Percentiles rank a stretch among this genome's conserved stretches.
These are phyloP conservation scores for Coniochaeta hoffmannii DNA, from an alignment of 2,329 filamentous ascomycete species.

Conservation along the genomic window DNA sequence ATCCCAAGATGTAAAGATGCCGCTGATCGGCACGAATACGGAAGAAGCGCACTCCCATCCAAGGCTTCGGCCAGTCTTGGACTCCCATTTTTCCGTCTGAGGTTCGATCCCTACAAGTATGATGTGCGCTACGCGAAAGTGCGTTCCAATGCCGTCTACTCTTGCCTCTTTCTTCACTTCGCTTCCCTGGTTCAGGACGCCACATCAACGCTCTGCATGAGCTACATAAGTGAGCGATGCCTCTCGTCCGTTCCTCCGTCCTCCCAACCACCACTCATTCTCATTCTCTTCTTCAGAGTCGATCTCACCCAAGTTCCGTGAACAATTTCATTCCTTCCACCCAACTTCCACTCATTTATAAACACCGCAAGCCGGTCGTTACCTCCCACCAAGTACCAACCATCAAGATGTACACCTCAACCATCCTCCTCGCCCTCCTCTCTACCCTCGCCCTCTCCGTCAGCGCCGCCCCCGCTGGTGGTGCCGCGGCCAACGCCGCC, in stretches of 20 bases:
- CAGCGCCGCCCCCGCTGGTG: too few species aligned
- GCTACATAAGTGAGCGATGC: background rate
- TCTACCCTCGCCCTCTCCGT: constrained; percentile 15
- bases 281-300: constrained; percentile 13
- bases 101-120: background rate
- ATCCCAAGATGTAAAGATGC: background rate
- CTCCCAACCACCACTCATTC: background rate
- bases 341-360: constrained; percentile 1
- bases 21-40: background rate
- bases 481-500: constrained; percentile 7
- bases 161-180: background rate
- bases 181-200: background rate
- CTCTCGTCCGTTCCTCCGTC: background rate
- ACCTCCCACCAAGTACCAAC: background rate
- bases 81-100: background rate
- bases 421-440: constrained; percentile 15
- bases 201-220: background rate
- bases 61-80: background rate
- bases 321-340: constrained; percentile 16
- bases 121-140: background rate
- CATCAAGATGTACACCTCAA: constrained; percentile 17
- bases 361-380: constrained; percentile 15
- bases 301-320: constrained; percentile 18
- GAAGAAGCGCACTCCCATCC: background rate
- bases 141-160: background rate